Conservation (phyloP, 2,329 filamentous ascomycete genomes). For the Nothomitra cinnamomea region DNA sequence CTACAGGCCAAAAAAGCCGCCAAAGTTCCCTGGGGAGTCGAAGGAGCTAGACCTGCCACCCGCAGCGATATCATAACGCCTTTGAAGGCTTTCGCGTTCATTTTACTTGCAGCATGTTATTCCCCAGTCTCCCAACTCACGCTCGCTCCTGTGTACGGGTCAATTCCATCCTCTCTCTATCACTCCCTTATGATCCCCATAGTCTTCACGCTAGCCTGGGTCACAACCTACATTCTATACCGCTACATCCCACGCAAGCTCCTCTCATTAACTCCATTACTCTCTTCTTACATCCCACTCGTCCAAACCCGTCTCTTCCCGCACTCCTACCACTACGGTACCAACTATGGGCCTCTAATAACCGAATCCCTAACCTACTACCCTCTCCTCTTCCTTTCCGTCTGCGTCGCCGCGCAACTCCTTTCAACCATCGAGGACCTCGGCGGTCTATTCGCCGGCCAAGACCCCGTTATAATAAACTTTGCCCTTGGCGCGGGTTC, state of each 20-base stretch:
- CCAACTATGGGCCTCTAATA: slow-evolving; percentile 53
- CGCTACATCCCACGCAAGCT: slow-evolving; percentile 32
- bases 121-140: slow-evolving; percentile 58
- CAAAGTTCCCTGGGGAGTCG: background rate
- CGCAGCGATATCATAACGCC: background rate
- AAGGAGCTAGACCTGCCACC: background rate
- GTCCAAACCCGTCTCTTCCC: slow-evolving; percentile 56
- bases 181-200: slow-evolving; percentile 51
- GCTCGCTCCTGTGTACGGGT: slow-evolving; percentile 76
- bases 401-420: slow-evolving; percentile 44
- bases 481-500: background rate
- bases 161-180: slow-evolving; percentile 56
- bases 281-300: slow-evolving; percentile 59
- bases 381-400: slow-evolving; percentile 46
- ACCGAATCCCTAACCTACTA: slow-evolving; percentile 48
- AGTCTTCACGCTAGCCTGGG: slow-evolving; percentile 55
- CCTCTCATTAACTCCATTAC: slow-evolving; percentile 44
- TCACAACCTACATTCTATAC: slow-evolving; percentile 42
- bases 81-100: background rate
- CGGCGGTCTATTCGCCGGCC: slow-evolving; percentile 29
- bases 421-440: slow-evolving; percentile 42
- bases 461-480: slow-evolving; percentile 15
- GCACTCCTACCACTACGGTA: slow-evolving; percentile 48
- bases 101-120: slow-evolving; percentile 38
- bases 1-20: background rate